A percentile compares a stretch with the other conserved stretches of the same genome.
phyloP scores from a whole-genome alignment of 495 filamentous ascomycete species.

The Penicillium diatomitis region DNA sequence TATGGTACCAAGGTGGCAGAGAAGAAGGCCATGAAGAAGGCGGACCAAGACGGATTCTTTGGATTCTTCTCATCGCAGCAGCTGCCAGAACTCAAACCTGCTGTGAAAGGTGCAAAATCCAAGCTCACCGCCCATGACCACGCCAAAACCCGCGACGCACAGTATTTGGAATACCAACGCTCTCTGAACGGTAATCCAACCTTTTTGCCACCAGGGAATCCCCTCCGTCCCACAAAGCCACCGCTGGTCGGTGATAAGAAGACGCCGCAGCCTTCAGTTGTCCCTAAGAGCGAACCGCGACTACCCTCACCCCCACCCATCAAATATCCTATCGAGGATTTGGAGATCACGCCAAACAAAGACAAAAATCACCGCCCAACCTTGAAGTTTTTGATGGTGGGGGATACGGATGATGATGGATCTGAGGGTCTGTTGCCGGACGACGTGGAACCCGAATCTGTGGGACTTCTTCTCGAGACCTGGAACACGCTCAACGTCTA shows the following conservation, averaged over 20 bases:
- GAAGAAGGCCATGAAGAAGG: conserved; percentile 68
- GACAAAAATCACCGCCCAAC: conserved; percentile 56
- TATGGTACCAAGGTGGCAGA: conserved; percentile 71
- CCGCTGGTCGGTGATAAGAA: conserved; percentile 34
- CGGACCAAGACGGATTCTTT: conserved; percentile 44
- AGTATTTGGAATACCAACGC: conserved; percentile 44
- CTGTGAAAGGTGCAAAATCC: conserved; percentile 66
- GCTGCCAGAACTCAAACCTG: conserved; percentile 72
- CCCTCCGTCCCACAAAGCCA: conserved; percentile 27
- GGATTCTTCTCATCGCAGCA: conserved; percentile 46
- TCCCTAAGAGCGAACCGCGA: conserved; percentile 31
- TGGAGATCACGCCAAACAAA: conserved; percentile 59
- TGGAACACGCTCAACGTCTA: conserved; percentile 98
- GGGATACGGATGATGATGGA: conserved; percentile 35
- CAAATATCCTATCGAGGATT: conserved; percentile 92
- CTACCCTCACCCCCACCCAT: conserved; percentile 67
- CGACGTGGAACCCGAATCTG: conserved; percentile 67
- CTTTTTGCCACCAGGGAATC: conserved; percentile 29
- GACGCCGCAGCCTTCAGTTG: conserved; percentile 18
- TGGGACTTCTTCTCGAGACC: conserved; percentile 72
- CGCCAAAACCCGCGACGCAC: conserved; percentile 36
- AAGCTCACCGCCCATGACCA: conserved; percentile 42
- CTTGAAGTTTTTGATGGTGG: conserved; percentile 65
- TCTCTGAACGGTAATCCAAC: conserved; percentile 42
- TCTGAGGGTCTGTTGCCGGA: conserved; percentile 37